Conservation (phyloP, 75 land plant genomes). For the Chamaecyparis obtusa region DNA sequence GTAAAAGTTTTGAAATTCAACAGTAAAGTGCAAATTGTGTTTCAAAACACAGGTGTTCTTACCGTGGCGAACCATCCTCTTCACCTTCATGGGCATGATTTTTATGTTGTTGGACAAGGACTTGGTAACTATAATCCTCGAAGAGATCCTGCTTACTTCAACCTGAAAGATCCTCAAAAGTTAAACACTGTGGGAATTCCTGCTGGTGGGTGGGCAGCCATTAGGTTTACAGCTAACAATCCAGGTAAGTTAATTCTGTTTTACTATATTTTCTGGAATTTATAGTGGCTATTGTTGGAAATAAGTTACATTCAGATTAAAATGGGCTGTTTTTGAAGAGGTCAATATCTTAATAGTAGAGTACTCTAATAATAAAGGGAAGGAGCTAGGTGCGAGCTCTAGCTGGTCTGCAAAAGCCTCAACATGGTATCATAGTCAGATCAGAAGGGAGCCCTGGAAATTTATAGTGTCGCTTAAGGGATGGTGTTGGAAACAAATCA, state of each 20-base stretch:
- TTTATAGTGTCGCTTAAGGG: too few relatives aligned
- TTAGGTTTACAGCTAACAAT: too few relatives aligned
- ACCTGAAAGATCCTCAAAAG: slow-evolving; percentile 43
- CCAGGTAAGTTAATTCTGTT: not conserved
- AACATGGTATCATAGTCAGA: too few relatives aligned
- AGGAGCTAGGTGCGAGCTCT: not conserved
- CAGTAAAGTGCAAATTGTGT: slow-evolving; percentile 35
- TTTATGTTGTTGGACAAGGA: slow-evolving; percentile 54
- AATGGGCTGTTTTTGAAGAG: too few relatives aligned
- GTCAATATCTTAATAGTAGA: too few relatives aligned
- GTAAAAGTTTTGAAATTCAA: slow-evolving; percentile 27
- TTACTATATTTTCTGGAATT: not conserved
- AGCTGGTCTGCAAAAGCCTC: too few relatives aligned
- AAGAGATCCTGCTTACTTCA: slow-evolving; percentile 33
- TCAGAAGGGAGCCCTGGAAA: too few relatives aligned
- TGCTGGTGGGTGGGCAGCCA: too few relatives aligned
- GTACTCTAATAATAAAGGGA: too few relatives aligned
- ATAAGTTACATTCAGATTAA: too few relatives aligned
- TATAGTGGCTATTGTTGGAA: too few relatives aligned
- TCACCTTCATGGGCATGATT: slow-evolving; percentile 56
- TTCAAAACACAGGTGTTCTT: slow-evolving; percentile 35
- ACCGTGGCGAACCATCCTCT: slow-evolving; percentile 49
- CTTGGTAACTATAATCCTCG: slow-evolving; percentile 44
- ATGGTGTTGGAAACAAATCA: too few relatives aligned
- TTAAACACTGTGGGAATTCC: slow-evolving; percentile 36